Conservation (phyloP, 495 filamentous ascomycete species). For the Neurospora sp. region DNA sequence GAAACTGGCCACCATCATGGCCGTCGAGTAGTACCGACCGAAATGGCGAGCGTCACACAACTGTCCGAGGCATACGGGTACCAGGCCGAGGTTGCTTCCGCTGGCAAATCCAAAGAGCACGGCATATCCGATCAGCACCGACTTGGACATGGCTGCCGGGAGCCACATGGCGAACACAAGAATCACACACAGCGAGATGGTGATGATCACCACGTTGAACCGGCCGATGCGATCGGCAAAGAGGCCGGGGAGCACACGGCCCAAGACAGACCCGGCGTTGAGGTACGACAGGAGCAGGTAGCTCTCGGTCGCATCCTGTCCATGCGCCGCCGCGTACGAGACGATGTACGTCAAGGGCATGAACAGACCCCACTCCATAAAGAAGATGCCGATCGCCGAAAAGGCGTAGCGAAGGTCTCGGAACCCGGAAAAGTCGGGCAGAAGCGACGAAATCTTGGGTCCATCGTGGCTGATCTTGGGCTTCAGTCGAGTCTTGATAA, state of each 20-base stretch:
- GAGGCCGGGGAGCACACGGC: conserved; percentile 60
- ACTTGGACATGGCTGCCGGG: conserved; percentile 47
- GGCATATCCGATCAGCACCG: conserved; percentile 60
- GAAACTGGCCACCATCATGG: conserved; percentile 83
- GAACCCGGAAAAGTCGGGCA: conserved; percentile 46
- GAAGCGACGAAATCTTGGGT: conserved; percentile 23
- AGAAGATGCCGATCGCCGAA: conserved; percentile 44
- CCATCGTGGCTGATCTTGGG: conserved; percentile 16
- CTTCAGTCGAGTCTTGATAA: conserved; percentile 44
- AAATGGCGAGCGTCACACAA: conserved; percentile 80
- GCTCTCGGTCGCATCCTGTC: conserved; percentile 42
- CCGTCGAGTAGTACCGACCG: conserved; percentile 75
- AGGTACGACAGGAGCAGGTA: conserved; percentile 54
- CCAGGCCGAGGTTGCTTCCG: conserved; percentile 75
- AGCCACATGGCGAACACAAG: conserved; percentile 77
- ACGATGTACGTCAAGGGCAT: conserved; percentile 37
- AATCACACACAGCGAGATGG: conserved; percentile 52
- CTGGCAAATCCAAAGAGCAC: conserved; percentile 77
- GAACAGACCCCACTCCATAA: conserved; percentile 42
- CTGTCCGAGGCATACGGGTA: conserved; percentile 85
- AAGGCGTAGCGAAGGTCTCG: conserved; percentile 44
- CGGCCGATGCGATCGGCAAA: conserved; percentile 54
- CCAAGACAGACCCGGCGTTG: conserved; percentile 49
- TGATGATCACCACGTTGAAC: conserved; percentile 43
- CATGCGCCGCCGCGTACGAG: conserved; percentile 43